Base-by-base conservation (phyloP, 768 basidiomycete genomes). In the Cystoderma amianthinum region DNA sequence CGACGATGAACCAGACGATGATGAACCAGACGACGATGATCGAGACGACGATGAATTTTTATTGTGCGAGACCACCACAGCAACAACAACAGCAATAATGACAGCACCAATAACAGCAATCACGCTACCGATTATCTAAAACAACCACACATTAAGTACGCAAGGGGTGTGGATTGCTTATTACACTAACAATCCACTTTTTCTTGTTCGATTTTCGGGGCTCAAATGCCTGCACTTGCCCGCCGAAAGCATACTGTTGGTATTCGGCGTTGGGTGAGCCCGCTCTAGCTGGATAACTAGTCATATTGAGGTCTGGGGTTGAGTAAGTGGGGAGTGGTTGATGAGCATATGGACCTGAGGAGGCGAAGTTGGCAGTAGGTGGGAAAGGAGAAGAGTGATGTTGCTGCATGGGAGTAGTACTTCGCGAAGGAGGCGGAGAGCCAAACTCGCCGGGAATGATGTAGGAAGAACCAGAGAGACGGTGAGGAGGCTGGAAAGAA, bases 21-120 rank as follows among this genome's bases (percentile, higher is more conserved):
- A 9, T 5, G 16, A 5, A 30, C 38, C 12, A 12, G 46, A 41
- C n/a, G 17, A 33, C 9, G 41, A 38, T 12, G 24, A 13, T 6
- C 48, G 41, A 1, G 40, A 17, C 4, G 47, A 30, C 15, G 51
- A 55, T 20, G 58, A 60, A 45, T 58, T 60, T 34, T 48, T 57
- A 25, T 56, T 60, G 41, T 62, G 63, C 38, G 69, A 61, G 13
- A 89, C 73, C 12, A 84, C 80, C 4, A 82, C 65, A 21, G 66
- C 73, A 34, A 81, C 69, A 18, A 72, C 78, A 24, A 71, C 68
- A 4, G 64, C 75, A 23, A 77, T 69, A 41, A 68, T 58, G n/a
- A 71, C 55, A 22, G 82, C 50, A 0, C 59, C 68, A 13, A 61
- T 41, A 0, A 67, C 28, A 20, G 47, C 54, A 38, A 79, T 36